These are phyloP conservation scores for Paramecium pentaurelia DNA, from an alignment of 73 alveolate species.

Conservation along the genomic window DNA sequence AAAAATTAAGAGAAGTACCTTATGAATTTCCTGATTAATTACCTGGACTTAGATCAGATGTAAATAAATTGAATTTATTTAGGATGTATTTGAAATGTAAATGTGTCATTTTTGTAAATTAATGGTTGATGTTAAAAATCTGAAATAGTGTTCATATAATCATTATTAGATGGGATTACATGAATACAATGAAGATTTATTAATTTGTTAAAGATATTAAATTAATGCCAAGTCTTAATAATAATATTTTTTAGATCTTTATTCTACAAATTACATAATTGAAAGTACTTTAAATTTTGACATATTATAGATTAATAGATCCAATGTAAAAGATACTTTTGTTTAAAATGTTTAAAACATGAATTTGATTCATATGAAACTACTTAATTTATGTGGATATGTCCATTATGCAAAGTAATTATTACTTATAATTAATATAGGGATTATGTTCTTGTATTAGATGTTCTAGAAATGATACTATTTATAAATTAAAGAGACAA, in stretches of 20 bases:
- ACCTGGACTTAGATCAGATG: constrained; percentile 17
- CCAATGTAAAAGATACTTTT: constrained; percentile 16
- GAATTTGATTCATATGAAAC: constrained; percentile 26
- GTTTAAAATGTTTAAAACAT: background rate
- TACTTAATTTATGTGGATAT: background rate
- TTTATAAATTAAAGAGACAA: constrained; percentile 21
- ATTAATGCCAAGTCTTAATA: background rate
- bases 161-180: background rate
- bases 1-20: background rate
- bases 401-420: constrained; percentile 36
- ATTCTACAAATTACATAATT: background rate
- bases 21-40: background rate
- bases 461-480: constrained; percentile 13
- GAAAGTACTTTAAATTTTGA: background rate
- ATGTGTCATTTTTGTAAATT: constrained; percentile 32
- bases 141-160: constrained; percentile 1
- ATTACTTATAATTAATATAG: background rate
- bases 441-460: constrained; percentile 28
- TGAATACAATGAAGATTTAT: constrained; percentile 37
- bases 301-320: background rate
- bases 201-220: constrained; percentile 1
- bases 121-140: background rate
- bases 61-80: background rate
- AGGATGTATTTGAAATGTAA: constrained; percentile 12
- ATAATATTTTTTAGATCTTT: background rate